phyloP scores from a whole-genome alignment of 352 stramenopile genomes.

The Globisporangium acanthophoron region DNA sequence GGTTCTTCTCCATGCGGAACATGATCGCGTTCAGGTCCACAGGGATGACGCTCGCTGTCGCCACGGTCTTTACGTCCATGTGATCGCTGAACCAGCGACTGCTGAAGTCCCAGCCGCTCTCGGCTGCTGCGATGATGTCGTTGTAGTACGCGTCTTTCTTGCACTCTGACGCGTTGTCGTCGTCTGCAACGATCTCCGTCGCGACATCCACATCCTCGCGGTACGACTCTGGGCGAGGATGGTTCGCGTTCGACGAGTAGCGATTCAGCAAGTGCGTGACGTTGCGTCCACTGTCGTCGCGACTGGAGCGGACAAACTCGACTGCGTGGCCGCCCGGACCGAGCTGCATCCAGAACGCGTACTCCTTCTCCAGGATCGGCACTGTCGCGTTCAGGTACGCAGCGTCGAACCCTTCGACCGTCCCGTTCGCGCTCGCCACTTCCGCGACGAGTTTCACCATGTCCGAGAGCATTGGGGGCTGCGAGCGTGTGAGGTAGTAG shows the following conservation, averaged over 20 bases:
- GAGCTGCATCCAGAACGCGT: slow-evolving; percentile 80
- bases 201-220: slow-evolving; percentile 71
- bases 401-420: slow-evolving; percentile 19
- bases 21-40: slow-evolving; percentile 86
- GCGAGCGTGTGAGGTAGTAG: slow-evolving; percentile 89
- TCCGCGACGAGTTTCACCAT: slow-evolving; percentile 69
- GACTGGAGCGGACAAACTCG: slow-evolving; percentile 23
- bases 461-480: slow-evolving; percentile 88
- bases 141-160: slow-evolving; percentile 79
- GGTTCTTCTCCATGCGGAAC: slow-evolving; percentile 71
- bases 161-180: slow-evolving; percentile 23
- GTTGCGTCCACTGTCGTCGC: neutral
- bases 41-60: slow-evolving; percentile 63
- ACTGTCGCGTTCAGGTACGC: slow-evolving; percentile 45
- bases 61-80: slow-evolving; percentile 64
- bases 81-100: slow-evolving; percentile 74
- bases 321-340: slow-evolving; percentile 57
- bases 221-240: slow-evolving; percentile 85
- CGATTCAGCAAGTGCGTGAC: slow-evolving; percentile 60
- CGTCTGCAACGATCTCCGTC: slow-evolving; percentile 54
- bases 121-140: slow-evolving; percentile 75
- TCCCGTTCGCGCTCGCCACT: slow-evolving; percentile 6
- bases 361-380: slow-evolving; percentile 74
- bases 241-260: slow-evolving; percentile 67
- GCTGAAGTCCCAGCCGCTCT: slow-evolving; percentile 91